phyloP scores from a whole-genome alignment of 495 filamentous ascomycete species.

The Lasiosphaeriaceae sp. region DNA sequence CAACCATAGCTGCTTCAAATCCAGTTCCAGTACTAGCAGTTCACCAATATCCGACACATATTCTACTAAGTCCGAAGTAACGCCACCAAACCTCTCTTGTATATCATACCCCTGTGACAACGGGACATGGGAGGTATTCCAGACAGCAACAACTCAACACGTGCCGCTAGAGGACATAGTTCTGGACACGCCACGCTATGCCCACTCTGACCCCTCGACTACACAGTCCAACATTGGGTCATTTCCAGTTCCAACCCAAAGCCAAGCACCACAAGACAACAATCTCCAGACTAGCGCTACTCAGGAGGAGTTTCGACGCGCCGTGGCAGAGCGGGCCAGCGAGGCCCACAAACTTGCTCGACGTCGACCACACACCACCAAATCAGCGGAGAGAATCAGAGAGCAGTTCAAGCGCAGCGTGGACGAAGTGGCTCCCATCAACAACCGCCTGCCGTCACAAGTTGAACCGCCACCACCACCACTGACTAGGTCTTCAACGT shows the following conservation, averaged over 20 bases:
- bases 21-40: background rate
- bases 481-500: no score
- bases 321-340: background rate
- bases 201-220: no score
- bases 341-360: background rate
- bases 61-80: no score
- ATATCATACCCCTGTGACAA: no score
- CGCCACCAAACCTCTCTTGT: no score
- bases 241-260: background rate
- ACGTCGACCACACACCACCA: background rate
- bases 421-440: background rate
- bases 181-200: no score
- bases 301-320: background rate
- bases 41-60: background rate
- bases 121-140: no score
- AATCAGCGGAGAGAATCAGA: background rate
- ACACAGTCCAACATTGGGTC: background rate
- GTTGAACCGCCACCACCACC: no score
- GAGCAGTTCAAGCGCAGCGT: background rate
- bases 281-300: background rate
- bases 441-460: background rate
- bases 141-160: no score
- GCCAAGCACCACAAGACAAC: background rate
- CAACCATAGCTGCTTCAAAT: background rate
- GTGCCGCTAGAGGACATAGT: no score